These are phyloP conservation scores for Tulasnella sp. DNA, from an alignment of 768 basidiomycete genomes.

Conservation along the genomic window DNA sequence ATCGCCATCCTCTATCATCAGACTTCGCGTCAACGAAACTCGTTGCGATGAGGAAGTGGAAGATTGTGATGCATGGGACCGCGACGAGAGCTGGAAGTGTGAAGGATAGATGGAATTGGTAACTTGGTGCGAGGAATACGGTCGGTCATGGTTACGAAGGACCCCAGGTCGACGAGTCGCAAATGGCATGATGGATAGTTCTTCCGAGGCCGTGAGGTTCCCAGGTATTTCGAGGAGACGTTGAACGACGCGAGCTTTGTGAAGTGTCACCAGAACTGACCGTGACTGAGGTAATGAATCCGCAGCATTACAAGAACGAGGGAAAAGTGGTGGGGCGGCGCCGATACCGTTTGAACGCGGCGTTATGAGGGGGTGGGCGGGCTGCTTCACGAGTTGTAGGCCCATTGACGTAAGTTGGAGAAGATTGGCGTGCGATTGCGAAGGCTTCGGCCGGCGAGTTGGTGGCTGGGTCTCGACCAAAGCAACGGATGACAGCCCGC, in stretches of 20 bases:
- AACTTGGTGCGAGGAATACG: not conserved
- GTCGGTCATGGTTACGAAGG: not conserved
- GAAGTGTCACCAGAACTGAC: constrained; percentile 34
- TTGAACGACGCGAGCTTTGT: constrained; percentile 41
- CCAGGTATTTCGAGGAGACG: constrained; percentile 30
- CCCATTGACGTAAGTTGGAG: not conserved
- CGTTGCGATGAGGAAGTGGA: not conserved
- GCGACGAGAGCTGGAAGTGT: constrained; percentile 1
- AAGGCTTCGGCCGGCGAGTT: not conserved
- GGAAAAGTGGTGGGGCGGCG: constrained; percentile 34
- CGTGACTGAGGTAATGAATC: constrained; percentile 27
- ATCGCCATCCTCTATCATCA: constrained; percentile 8
- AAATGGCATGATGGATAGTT: constrained; percentile 29
- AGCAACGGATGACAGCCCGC: no score
- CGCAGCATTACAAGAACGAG: constrained; percentile 43
- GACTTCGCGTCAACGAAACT: not conserved
- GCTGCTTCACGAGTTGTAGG: not conserved
- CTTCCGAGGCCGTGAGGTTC: constrained; percentile 32
- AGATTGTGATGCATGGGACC: no score
- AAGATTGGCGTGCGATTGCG: constrained; percentile 7
- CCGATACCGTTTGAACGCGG: constrained; percentile 4
- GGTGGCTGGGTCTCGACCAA: not conserved
- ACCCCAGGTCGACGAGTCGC: constrained; percentile 10
- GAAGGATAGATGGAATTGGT: constrained; percentile 8
- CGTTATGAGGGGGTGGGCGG: constrained; percentile 10